phyloP scores from a whole-genome alignment of 1,139 yeast genomes.

The Wickerhamomyces sp. region DNA sequence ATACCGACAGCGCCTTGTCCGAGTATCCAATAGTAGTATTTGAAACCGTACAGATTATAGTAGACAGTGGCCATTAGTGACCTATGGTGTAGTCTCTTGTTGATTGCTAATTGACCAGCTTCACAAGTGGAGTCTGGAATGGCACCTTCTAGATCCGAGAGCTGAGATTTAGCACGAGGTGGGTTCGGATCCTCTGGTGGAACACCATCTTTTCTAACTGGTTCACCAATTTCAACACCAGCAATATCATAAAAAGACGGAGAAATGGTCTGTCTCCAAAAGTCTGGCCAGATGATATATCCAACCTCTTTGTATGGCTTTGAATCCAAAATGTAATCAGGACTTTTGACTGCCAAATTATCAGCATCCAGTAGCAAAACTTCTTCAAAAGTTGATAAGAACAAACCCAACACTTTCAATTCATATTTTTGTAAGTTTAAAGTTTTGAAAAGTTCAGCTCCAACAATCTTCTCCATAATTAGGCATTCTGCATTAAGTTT shows the following conservation, averaged over 20 bases:
- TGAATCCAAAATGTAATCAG: conserved; percentile 41
- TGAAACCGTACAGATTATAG: conserved; percentile 52
- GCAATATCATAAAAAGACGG: conserved; percentile 52
- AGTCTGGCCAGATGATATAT: conserved; percentile 57
- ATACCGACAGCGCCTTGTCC: conserved; percentile 59
- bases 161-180: conserved; percentile 27
- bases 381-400: conserved; percentile 53
- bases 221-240: conserved; percentile 29
- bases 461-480: conserved; percentile 39
- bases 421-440: conserved; percentile 54
- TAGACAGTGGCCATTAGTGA: conserved; percentile 49
- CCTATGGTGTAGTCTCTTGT: conserved; percentile 44
- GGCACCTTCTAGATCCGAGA: conserved; percentile 52
- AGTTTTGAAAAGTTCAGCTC: conserved; percentile 32
- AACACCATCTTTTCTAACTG: conserved; percentile 28
- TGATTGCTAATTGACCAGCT: conserved; percentile 52
- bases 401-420: conserved; percentile 50
- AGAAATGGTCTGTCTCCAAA: conserved; percentile 57
- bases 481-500: conserved; percentile 51
- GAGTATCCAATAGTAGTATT: conserved; percentile 46
- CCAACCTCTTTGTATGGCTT: conserved; percentile 23
- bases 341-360: conserved; percentile 47
- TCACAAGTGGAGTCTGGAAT: conserved; percentile 71
- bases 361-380: conserved; percentile 56
- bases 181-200: conserved; percentile 24